phyloP scores from a whole-genome alignment of 208 protist genomes.

The Balamuthia mandrillaris region DNA sequence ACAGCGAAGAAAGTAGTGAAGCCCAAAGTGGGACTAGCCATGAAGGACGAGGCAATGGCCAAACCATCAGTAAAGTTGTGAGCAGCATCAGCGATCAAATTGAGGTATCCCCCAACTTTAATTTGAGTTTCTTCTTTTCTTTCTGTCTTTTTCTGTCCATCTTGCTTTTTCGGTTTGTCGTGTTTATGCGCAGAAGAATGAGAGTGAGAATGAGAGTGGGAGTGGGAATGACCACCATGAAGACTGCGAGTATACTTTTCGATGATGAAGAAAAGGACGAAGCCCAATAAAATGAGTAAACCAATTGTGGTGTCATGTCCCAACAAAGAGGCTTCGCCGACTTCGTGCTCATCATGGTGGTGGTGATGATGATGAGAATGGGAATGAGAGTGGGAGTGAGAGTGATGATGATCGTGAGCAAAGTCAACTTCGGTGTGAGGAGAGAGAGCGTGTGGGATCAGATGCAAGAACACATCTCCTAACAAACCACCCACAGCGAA shows the following conservation, averaged over 20 bases:
- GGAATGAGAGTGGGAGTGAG: slow-evolving; percentile 37
- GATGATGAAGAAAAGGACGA: slow-evolving; percentile 58
- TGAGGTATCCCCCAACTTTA: slow-evolving; percentile 14
- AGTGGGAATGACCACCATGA: slow-evolving; percentile 21
- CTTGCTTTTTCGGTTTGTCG: neutral
- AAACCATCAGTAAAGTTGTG: slow-evolving; percentile 71
- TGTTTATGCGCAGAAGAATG: neutral
- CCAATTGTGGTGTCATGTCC: too few relatives aligned
- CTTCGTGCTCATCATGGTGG: neutral
- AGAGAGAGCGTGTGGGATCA: slow-evolving; percentile 60
- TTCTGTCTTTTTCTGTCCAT: slow-evolving; percentile 6
- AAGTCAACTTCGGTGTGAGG: neutral
- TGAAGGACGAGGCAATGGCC: slow-evolving; percentile 58
- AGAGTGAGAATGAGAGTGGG: slow-evolving; percentile 28
- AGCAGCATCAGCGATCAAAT: slow-evolving; percentile 46
- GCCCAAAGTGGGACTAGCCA: slow-evolving; percentile 29
- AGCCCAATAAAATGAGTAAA: slow-evolving; percentile 47
- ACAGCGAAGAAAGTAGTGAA: slow-evolving; percentile 60
- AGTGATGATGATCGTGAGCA: slow-evolving; percentile 14
- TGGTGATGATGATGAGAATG: neutral
- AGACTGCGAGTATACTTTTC: slow-evolving; percentile 58
- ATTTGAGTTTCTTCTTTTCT: neutral
- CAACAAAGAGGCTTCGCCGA: neutral
- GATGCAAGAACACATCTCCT: slow-evolving; percentile 69
- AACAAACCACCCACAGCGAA: slow-evolving; percentile 64